These are phyloP conservation scores for Desmodesmus armatus DNA, from an alignment of 139 green algal species.

Conservation along the genomic window DNA sequence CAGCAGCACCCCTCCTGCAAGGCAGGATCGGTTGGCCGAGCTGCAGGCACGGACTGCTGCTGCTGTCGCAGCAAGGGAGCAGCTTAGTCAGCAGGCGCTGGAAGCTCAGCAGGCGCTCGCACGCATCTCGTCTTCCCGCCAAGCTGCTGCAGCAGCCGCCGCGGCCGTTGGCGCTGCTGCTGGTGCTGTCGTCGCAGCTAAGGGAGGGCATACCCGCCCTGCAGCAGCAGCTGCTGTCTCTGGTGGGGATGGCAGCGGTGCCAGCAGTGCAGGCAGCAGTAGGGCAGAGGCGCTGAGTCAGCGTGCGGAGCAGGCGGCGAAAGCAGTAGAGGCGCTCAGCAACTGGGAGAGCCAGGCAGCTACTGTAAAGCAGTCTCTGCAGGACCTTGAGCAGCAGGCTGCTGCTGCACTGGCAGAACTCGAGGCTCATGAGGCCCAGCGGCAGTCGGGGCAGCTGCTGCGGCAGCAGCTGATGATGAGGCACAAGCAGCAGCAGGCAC, in stretches of 20 bases:
- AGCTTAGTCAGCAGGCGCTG: neutral
- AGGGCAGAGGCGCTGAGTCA: constrained; percentile 11
- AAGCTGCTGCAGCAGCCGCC: neutral
- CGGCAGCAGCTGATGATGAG: constrained; percentile 1
- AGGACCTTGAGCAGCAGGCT: constrained; percentile 15
- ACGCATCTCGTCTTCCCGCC: neutral
- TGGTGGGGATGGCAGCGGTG: neutral
- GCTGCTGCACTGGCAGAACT: constrained; percentile 29
- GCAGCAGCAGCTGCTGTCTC: neutral
- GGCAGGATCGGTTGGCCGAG: neutral
- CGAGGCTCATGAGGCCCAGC: neutral
- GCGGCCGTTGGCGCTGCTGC: neutral
- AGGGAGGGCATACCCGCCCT: neutral
- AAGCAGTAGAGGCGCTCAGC: constrained; percentile 17
- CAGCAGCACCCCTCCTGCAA: no score
- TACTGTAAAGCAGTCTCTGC: constrained; percentile 7
- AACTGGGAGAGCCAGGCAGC: constrained; percentile 13
- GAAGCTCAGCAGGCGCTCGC: constrained; percentile 1
- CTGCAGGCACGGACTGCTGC: constrained; percentile 23
- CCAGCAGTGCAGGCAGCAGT: neutral
- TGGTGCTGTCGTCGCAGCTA: neutral
- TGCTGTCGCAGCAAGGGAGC: constrained; percentile 10
- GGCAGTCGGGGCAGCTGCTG: neutral
- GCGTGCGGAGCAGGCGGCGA: neutral
- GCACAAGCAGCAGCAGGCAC: neutral